Conservation (phyloP, 2,329 filamentous ascomycete species). For the Chaetomium olivaceum region DNA sequence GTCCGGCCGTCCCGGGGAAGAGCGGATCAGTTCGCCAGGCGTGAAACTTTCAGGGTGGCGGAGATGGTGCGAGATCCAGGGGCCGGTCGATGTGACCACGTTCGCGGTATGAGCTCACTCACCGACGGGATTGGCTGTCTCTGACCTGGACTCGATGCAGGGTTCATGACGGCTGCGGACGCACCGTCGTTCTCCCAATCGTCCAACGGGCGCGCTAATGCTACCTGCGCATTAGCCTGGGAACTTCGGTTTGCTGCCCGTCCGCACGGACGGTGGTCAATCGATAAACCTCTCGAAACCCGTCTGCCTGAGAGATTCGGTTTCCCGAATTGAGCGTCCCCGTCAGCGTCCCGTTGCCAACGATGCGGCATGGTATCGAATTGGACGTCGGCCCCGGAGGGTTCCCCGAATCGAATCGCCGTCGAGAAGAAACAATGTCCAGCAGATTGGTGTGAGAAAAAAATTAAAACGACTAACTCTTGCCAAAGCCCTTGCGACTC, state of each 20-base stretch:
- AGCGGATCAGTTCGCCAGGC: conserved; percentile 9
- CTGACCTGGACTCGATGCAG: conserved; percentile 10
- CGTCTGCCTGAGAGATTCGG: conserved; percentile 8
- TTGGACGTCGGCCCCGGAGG: background rate
- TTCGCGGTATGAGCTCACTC: conserved; percentile 6
- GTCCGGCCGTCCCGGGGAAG: conserved; percentile 19
- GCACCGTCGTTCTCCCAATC: background rate
- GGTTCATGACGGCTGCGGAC: background rate
- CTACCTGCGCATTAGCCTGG: conserved; percentile 5
- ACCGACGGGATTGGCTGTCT: conserved; percentile 18
- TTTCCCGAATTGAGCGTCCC: conserved; percentile 26
- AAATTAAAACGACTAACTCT: background rate
- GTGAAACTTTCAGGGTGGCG: conserved; percentile 11
- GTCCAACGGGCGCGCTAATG: background rate
- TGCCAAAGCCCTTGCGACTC: conserved; percentile 25
- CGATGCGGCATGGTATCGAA: background rate
- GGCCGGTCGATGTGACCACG: conserved; percentile 11
- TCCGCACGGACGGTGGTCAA: conserved; percentile 4
- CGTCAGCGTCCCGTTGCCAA: background rate
- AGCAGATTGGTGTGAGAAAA: background rate
- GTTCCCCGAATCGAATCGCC: background rate
- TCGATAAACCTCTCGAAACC: background rate
- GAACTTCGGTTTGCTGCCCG: conserved; percentile 19
- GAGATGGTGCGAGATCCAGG: conserved; percentile 21
- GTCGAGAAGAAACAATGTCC: background rate